Percentiles rank a stretch among this genome's conserved stretches.
Conservation (phyloP, 2,329 filamentous ascomycete species). For the Penicillium freii region DNA sequence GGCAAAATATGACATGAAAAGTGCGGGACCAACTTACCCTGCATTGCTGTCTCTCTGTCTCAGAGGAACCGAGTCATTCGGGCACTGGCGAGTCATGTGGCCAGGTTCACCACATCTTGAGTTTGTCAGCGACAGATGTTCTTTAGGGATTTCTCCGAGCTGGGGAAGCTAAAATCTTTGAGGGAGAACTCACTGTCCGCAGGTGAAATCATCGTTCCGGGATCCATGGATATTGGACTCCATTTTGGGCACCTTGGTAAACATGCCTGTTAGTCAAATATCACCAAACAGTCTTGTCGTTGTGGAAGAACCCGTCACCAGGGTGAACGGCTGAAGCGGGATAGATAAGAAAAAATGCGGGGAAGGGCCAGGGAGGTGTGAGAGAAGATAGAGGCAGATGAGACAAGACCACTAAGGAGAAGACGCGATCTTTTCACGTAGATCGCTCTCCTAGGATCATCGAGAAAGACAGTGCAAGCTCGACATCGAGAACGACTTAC, state of each 20-base stretch:
- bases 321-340: neutral
- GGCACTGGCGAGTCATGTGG: slow-evolving; percentile 46
- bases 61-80: slow-evolving; percentile 27
- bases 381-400: neutral
- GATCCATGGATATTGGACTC: neutral
- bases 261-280: neutral
- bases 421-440: neutral
- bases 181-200: slow-evolving; percentile 31
- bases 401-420: neutral
- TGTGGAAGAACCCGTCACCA: neutral
- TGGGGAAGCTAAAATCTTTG: neutral
- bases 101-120: slow-evolving; percentile 37
- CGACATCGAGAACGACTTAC: neutral
- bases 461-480: neutral
- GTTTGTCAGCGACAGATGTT: neutral
- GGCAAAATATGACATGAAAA: slow-evolving; percentile 15
- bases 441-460: neutral
- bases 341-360: no score
- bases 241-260: neutral
- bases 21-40: slow-evolving; percentile 25
- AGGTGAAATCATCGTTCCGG: slow-evolving; percentile 2
- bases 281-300: no score
- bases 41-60: slow-evolving; percentile 14
- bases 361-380: neutral
- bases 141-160: neutral